These are phyloP conservation scores for Cyclotella kingstonii DNA, from an alignment of 108 stramenopile genomes.

Conservation along the genomic window DNA sequence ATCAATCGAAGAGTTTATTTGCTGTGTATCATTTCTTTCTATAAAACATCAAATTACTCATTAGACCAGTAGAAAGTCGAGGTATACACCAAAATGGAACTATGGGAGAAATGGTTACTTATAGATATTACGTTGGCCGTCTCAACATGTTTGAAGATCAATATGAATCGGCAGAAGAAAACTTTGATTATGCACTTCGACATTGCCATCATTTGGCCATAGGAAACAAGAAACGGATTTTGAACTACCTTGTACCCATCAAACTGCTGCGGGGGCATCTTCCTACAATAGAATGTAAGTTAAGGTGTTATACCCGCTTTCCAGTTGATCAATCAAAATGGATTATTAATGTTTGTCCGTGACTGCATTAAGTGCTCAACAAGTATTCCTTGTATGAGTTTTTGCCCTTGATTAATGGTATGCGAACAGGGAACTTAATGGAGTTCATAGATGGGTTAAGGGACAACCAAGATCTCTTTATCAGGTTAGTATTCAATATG, in stretches of 20 bases:
- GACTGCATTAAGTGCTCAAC: conserved; percentile 51
- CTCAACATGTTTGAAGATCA: conserved; percentile 95
- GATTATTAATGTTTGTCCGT: conserved; percentile 11
- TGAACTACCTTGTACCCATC: conserved; percentile 90
- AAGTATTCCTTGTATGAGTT: conserved; percentile 86
- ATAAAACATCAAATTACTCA: too few species aligned
- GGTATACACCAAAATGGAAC: conserved; percentile 66
- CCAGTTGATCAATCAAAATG: neutral
- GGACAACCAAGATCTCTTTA: conserved; percentile 80
- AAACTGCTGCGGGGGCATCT: conserved; percentile 84
- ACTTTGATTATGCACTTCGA: conserved; percentile 82
- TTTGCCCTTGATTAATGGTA: conserved; percentile 68
- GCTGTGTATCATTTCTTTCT: too few species aligned
- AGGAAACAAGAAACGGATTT: conserved; percentile 82
- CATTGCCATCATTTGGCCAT: conserved; percentile 74
- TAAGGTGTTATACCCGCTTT: neutral
- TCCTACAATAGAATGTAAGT: conserved; percentile 71
- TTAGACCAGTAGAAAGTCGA: conserved; percentile 67
- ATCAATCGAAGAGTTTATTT: too few species aligned
- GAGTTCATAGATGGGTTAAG: conserved; percentile 81
- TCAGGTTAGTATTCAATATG: conserved; percentile 40
- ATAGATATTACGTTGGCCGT: conserved; percentile 88
- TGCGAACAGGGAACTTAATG: conserved; percentile 85
- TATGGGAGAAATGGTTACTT: conserved; percentile 90
- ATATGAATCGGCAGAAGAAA: conserved; percentile 81